Evolutionary conservation across 495 filamentous ascomycete species (phyloP).

Genomic region (Penicillium cataractarum): DNA sequence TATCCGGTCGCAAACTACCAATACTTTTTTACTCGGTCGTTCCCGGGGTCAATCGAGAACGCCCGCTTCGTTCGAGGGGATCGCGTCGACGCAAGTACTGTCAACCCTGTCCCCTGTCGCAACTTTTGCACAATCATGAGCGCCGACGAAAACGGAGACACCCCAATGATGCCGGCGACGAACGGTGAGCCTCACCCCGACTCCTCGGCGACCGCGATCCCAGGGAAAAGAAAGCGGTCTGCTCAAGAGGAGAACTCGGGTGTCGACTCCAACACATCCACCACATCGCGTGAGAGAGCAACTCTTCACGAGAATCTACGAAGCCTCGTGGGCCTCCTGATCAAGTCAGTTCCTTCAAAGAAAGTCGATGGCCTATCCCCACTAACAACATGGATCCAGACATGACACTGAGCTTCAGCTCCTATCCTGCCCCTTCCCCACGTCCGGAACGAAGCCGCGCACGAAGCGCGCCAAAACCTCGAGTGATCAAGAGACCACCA

Average conservation of each 20-base stretch:
- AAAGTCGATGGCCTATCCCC: background rate
- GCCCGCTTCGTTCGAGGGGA: constrained; percentile 19
- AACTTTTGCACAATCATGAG: constrained; percentile 42
- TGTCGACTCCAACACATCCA: constrained; percentile 31
- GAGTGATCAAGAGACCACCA: constrained; percentile 41
- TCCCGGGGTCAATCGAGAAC: constrained; percentile 17
- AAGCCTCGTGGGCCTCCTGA: constrained; percentile 43
- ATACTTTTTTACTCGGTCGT: constrained; percentile 7
- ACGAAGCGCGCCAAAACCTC: constrained; percentile 55
- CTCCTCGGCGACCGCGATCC: constrained; percentile 38
- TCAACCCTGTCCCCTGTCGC: constrained; percentile 30
- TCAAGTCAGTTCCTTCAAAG: constrained; percentile 34
- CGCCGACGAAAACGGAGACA: constrained; percentile 46
- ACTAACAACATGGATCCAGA: constrained; percentile 34
- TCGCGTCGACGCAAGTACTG: constrained; percentile 32
- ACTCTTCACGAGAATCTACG: constrained; percentile 47
- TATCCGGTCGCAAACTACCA: constrained; percentile 12
- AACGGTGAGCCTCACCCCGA: constrained; percentile 47
- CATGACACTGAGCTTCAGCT: constrained; percentile 49
- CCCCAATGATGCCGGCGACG: constrained; percentile 37
- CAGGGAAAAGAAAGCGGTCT: constrained; percentile 53
- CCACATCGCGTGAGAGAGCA: constrained; percentile 36
- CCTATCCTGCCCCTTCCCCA: constrained; percentile 46
- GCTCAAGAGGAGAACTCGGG: constrained; percentile 43
- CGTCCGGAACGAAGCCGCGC: constrained; percentile 46